Base-by-base conservation (phyloP, 2,329 filamentous ascomycete genomes). In the Myriosclerotinia duriaeana region DNA sequence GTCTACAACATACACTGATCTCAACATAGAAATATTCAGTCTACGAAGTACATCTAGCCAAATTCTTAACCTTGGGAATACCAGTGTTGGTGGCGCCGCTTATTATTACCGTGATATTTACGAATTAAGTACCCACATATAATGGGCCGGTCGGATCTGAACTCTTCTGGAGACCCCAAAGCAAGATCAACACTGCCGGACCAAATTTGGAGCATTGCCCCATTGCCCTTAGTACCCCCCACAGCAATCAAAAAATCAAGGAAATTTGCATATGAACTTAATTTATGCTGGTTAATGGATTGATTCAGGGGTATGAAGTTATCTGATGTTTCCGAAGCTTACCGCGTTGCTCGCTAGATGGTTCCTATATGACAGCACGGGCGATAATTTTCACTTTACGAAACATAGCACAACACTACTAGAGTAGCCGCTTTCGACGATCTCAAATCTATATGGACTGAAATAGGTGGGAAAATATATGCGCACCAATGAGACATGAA, bases 81-180 rank as follows among this genome's bases (percentile, higher is more conserved):
- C 20, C n/a, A 38, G 7, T 26, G 3, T 60, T 60, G 42, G 44
- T 30, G 7, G 36, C 22, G 42, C 56, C 56, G 30, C 26, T 48
- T 48, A 14, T 17, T 17, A 36, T 36, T 48, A 20, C 42, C 56
- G 26, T 22, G 20, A 34, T 60, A 60, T 26, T 34, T 22, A 48
- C 42, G 42, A 20, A 22, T 8, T 17, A 1, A 3, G 14, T 48
- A 22, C 42, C 56, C 30, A 50, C 44, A 60, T 50, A 38, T 50
- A 38, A 44, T 60, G 58, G 44, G 34, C 30, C 30, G 17, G 22
- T 50, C 34, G 7, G 12, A 22, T 15, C n/a, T 48, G 17, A 36
- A 3, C 22, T 58, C n/a, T 22, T 60, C 58, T 60, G 58, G 58
- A 38, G 58, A 60, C 58, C 58, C 58, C 58, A 60, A 60, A 50